Evolutionary conservation across 257 asterid species (phyloP).

Genomic region (Fraxinus anomala): DNA sequence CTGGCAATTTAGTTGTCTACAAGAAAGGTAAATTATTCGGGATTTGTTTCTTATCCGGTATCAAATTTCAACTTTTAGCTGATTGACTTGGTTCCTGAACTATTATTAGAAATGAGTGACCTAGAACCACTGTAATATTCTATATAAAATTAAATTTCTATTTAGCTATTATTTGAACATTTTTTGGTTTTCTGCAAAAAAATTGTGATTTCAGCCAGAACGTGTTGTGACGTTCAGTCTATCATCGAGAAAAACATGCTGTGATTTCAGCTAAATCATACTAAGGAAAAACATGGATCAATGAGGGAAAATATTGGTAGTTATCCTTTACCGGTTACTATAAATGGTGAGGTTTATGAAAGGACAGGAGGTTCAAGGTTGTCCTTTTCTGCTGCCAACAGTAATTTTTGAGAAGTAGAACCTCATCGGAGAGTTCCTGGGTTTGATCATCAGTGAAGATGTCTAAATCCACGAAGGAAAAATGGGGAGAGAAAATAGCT

Average conservation of each 20-base stretch:
- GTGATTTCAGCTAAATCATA: conserved; percentile 45
- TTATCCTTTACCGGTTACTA: conserved; percentile 50
- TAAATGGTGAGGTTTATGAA: conserved; percentile 51
- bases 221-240: no score
- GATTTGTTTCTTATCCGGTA: background rate
- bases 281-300: conserved; percentile 56
- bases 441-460: conserved; percentile 51
- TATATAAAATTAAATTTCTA: background rate
- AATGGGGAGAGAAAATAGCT: conserved; percentile 42
- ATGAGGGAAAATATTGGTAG: conserved; percentile 50
- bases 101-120: background rate
- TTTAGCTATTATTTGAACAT: no score
- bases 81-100: background rate
- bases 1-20: background rate
- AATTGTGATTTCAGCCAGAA: no score
- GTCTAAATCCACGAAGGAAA: conserved; percentile 47
- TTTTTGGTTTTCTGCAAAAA: no score
- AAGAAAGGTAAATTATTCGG: background rate
- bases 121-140: background rate
- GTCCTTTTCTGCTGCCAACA: conserved; percentile 49
- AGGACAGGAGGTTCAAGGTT: conserved; percentile 48
- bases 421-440: conserved; percentile 68
- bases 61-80: background rate
- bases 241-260: no score
- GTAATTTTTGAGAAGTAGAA: conserved; percentile 51